Evolutionary conservation across 768 basidiomycete genomes (phyloP).

Genomic region (Tephrocybe rancida): DNA sequence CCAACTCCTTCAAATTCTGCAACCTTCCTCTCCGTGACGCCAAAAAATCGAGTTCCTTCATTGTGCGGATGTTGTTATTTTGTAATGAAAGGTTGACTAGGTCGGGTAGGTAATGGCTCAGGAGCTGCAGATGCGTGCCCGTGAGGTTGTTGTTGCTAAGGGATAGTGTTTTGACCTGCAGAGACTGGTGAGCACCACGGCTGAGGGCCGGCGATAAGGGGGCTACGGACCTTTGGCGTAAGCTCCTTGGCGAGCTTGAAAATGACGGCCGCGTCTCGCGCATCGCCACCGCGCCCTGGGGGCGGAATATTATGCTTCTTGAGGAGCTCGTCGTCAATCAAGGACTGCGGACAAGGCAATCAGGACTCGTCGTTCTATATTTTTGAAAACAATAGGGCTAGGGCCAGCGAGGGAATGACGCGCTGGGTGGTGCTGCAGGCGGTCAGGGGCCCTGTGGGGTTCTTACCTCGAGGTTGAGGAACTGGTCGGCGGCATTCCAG

Average conservation of each 20-base stretch:
- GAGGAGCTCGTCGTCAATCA: conserved; percentile 78
- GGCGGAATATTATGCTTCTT: conserved; percentile 69
- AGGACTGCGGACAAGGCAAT: conserved; percentile 50
- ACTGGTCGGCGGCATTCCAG: conserved; percentile 69
- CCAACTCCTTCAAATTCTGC: conserved; percentile 67
- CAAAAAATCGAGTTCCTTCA: conserved; percentile 72
- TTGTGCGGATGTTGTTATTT: conserved; percentile 69
- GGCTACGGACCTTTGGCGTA: conserved; percentile 60
- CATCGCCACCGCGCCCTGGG: conserved; percentile 69
- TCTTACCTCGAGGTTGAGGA: conserved; percentile 83
- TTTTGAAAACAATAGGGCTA: conserved; percentile 19
- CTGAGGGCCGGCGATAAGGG: not conserved
- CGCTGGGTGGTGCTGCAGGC: not conserved
- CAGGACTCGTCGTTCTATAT: conserved; percentile 17
- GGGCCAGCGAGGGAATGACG: conserved; percentile 11
- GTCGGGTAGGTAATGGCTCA: conserved; percentile 77
- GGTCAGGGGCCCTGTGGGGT: conserved; percentile 7
- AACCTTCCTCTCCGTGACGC: conserved; percentile 62
- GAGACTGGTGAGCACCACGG: conserved; percentile 11
- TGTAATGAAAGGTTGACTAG: conserved; percentile 81
- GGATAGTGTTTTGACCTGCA: conserved; percentile 77
- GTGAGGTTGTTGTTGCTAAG: conserved; percentile 73
- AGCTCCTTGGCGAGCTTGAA: conserved; percentile 86
- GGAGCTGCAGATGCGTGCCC: conserved; percentile 58
- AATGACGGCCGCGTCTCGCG: conserved; percentile 76